phyloP scores from a whole-genome alignment of 371 early-diverging fungal genomes.

The Paraphysoderma sedebokerense region DNA sequence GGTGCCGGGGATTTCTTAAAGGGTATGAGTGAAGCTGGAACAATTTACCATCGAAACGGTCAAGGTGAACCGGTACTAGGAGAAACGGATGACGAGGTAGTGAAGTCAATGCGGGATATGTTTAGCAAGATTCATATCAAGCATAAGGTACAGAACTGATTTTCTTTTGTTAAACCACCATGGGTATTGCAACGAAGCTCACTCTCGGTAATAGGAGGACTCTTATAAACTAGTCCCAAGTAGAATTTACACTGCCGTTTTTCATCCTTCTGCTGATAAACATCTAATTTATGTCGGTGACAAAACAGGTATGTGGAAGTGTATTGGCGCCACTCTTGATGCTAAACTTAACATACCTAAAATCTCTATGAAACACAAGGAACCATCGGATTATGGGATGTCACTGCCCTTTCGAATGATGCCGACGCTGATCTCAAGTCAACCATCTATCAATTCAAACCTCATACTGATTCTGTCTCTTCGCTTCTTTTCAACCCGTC shows the following conservation, averaged over 20 bases:
- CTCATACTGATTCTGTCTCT: neutral
- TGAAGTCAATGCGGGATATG: too few species aligned
- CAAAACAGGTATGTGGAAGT: neutral
- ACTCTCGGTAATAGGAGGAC: neutral
- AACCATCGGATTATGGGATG: neutral
- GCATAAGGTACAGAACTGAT: too few species aligned
- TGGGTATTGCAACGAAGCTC: too few species aligned
- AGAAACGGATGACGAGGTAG: too few species aligned
- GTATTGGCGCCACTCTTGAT: neutral
- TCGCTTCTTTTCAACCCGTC: neutral
- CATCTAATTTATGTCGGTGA: neutral
- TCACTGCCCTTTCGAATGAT: neutral
- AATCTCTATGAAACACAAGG: neutral
- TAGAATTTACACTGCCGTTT: neutral
- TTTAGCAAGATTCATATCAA: too few species aligned
- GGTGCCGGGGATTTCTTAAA: too few species aligned
- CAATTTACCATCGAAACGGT: too few species aligned
- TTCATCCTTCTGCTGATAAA: neutral
- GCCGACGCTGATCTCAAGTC: neutral
- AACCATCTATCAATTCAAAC: neutral
- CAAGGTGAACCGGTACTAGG: too few species aligned
- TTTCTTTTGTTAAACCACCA: too few species aligned
- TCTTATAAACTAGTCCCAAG: neutral
- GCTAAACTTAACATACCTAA: too few species aligned
- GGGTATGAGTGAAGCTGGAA: too few species aligned